Evolutionary conservation across 73 alveolate genomes (phyloP).

Genomic region (Paramecium sonneborni): DNA sequence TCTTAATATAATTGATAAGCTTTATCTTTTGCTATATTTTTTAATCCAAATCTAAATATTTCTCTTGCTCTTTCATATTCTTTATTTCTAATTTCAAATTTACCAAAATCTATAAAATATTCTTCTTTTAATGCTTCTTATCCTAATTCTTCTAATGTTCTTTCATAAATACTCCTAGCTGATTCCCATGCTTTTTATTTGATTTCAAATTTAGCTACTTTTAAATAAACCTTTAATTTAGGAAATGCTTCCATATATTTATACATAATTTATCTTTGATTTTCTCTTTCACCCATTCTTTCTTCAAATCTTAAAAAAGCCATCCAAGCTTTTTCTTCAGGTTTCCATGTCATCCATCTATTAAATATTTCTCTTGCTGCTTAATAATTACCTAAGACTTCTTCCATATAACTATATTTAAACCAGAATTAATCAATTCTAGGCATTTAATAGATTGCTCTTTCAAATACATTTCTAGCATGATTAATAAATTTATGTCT

Average conservation of each 20-base stretch:
- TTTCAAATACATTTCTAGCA: slow-evolving; percentile 99
- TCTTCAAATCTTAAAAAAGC: slow-evolving; percentile 94
- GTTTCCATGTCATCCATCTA: slow-evolving; percentile 98
- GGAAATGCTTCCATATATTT: slow-evolving; percentile 90
- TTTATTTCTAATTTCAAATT: slow-evolving; percentile 91
- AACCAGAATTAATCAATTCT: slow-evolving; percentile 97
- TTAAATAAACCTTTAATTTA: slow-evolving; percentile 85
- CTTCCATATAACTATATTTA: slow-evolving; percentile 98
- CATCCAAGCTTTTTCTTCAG: slow-evolving; percentile 94
- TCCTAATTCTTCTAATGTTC: slow-evolving; percentile 95
- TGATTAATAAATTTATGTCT: slow-evolving; percentile 97
- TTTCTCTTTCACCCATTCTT: slow-evolving; percentile 93
- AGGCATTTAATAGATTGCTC: slow-evolving; percentile 97
- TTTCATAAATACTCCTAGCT: slow-evolving; percentile 92
- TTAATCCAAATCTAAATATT: slow-evolving; percentile 93
- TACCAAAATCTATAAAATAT: slow-evolving; percentile 89
- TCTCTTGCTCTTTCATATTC: slow-evolving; percentile 97
- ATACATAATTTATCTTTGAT: slow-evolving; percentile 86
- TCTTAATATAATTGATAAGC: slow-evolving; percentile 84
- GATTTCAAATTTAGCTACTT: slow-evolving; percentile 99
- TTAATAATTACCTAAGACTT: slow-evolving; percentile 90
- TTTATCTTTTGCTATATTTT: slow-evolving; percentile 80
- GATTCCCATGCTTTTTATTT: slow-evolving; percentile 83
- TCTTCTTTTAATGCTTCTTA: slow-evolving; percentile 89
- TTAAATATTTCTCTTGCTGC: slow-evolving; percentile 94